These are phyloP conservation scores for Umbelopsis sp. DNA, from an alignment of 192 early-diverging fungal species.

Conservation along the genomic window DNA sequence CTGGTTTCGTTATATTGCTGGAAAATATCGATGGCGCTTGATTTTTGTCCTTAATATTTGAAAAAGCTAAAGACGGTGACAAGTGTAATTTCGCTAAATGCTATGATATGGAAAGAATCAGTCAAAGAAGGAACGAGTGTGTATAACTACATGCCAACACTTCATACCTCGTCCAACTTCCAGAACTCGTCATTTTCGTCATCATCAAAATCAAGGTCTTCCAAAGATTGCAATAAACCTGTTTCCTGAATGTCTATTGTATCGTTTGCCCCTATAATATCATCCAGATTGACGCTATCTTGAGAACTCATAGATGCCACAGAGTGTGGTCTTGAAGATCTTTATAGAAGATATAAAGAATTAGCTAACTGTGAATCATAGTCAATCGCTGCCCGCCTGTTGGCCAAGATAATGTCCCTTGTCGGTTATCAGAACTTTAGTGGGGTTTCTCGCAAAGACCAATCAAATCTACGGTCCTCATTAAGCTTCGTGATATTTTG, in stretches of 20 bases:
- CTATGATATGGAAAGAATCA: background rate
- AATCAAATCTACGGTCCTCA: too few species aligned
- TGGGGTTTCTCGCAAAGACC: too few species aligned
- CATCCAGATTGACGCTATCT: slow-evolving; percentile 40
- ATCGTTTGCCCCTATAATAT: slow-evolving; percentile 36
- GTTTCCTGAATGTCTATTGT: slow-evolving; percentile 37
- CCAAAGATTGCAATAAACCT: slow-evolving; percentile 29
- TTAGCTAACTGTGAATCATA: background rate
- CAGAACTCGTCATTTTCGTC: slow-evolving; percentile 38
- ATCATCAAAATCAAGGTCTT: slow-evolving; percentile 36
- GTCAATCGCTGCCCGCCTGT: background rate
- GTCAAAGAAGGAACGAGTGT: background rate
- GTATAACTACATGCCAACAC: background rate
- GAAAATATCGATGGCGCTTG: background rate
- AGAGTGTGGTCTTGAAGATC: slow-evolving; percentile 23
- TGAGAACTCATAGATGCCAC: slow-evolving; percentile 28
- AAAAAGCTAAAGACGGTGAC: background rate
- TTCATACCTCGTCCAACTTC: slow-evolving; percentile 27
- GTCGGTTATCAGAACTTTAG: too few species aligned
- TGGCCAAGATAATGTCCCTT: background rate
- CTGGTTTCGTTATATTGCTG: background rate
- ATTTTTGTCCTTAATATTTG: background rate
- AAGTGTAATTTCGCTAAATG: background rate
- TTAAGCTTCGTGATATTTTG: too few species aligned
- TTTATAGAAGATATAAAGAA: background rate